phyloP scores from a whole-genome alignment of 2,329 filamentous ascomycete species.

The Keithomyces neogunnii region DNA sequence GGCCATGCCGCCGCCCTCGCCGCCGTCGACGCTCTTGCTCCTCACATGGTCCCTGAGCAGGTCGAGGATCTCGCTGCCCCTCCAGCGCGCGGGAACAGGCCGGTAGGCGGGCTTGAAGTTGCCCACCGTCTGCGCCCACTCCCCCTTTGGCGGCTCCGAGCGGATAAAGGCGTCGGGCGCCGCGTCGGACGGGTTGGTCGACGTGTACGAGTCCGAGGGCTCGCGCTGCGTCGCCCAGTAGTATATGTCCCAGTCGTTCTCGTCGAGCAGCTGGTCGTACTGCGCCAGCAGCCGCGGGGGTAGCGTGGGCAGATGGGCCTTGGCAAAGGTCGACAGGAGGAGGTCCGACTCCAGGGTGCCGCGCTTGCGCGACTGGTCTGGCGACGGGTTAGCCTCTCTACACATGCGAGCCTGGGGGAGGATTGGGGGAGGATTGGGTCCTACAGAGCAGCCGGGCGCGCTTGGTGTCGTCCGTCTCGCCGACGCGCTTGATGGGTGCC shows the following conservation, averaged over 20 bases:
- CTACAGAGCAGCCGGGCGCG: conserved; percentile 69
- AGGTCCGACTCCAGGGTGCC: conserved; percentile 95
- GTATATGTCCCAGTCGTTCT: conserved; percentile 99
- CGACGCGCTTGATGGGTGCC: conserved; percentile 76
- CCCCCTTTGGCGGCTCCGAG: conserved; percentile 45
- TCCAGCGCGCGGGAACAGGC: conserved; percentile 81
- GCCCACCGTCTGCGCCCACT: conserved; percentile 95
- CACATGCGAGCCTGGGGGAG: conserved; percentile 6
- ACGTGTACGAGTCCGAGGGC: conserved; percentile 38
- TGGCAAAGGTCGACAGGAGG: conserved; percentile 90
- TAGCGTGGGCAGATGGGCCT: conserved; percentile 69
- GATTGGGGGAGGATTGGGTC: conserved; percentile 24
- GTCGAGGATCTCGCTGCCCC: conserved; percentile 67
- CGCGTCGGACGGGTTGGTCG: conserved; percentile 23
- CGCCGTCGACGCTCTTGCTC: conserved; percentile 38
- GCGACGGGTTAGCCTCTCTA: no score
- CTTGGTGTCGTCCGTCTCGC: conserved; percentile 80
- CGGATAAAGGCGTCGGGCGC: conserved; percentile 20
- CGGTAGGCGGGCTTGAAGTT: conserved; percentile 91
- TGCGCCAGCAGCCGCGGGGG: conserved; percentile 62
- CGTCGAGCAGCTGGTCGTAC: conserved; percentile 90
- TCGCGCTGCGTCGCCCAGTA: conserved; percentile 93
- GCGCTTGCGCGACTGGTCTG: conserved; percentile 94
- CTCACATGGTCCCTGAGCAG: conserved; percentile 76
- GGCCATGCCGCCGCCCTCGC: conserved; percentile 39